Evolutionary conservation across 2,329 filamentous ascomycete species (phyloP), one percentile per base, ranked within the genome.

Genomic region (Pestalotiopsis fici): DNA sequence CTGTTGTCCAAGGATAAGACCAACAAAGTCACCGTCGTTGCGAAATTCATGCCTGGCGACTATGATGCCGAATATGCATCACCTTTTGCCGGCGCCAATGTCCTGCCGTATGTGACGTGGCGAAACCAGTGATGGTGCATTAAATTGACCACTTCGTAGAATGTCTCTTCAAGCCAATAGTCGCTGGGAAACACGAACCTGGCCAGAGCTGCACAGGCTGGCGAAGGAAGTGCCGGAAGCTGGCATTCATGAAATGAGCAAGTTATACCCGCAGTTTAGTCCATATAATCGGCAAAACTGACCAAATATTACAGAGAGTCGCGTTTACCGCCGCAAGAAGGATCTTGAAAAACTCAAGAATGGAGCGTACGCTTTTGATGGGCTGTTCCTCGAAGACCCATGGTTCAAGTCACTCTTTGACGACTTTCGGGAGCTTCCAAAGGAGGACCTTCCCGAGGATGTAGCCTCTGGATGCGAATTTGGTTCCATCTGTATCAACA

Each of bases 11-110:
- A 77, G 70, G 70, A 75, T 65, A 69, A 69, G 47, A 70, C 67
- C n/a, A 77, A 78, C 71, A 69, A 55, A 47, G 66, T 97, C 70
- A 94, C 92, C 0, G 83, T 97, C 43, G 83, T 94, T 37, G 91
- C 93, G 4, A 97, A 95, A 76, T 92, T 97, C 77, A 96, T 97
- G 91, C 95, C 95, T 0, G 95, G 95, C 43, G 95, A 98, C 82
- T 96, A 95, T 79, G 92, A 95, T 71, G 91, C 95, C 72, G 92
- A 97, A 83, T 98, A 97, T 78, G 91, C 93, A 0, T 97, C 93
- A 5, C 74, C 74, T 3, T 72, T 71, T 59, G 74, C 77, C 23
- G 77, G 77, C 23, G 77, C 77, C 11, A 78, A 78, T 59, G 74
- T 77, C 39, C 37, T 78, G 28, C 75, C 76, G 75, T 78, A 71